Conservation (phyloP, 805 yeast genomes). For the Schwanniomyces occidentalis region DNA sequence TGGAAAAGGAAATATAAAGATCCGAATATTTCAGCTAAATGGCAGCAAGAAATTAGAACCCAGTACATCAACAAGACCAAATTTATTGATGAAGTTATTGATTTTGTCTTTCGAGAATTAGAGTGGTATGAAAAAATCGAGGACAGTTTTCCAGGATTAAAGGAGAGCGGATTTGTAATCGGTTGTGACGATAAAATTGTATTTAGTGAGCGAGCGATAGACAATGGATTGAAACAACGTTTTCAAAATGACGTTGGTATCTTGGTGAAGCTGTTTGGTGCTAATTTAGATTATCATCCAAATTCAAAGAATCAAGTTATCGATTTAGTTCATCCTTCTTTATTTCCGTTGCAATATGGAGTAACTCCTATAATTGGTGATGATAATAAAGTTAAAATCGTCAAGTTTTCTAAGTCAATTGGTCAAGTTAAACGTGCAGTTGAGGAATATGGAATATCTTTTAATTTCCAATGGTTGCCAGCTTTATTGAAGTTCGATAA, state of each 20-base stretch:
- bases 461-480: conserved; percentile 42
- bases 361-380: conserved; percentile 18
- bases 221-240: conserved; percentile 5
- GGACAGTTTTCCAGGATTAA: conserved; percentile 7
- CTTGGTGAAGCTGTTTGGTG: conserved; percentile 14
- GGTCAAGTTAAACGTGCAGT: conserved; percentile 13
- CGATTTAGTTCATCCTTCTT: conserved; percentile 43
- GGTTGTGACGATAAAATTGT: conserved; percentile 21
- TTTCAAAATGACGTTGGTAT: conserved; percentile 13
- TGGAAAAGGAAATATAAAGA: conserved; percentile 20
- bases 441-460: conserved; percentile 15
- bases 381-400: conserved; percentile 7
- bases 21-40: conserved; percentile 14
- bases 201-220: conserved; percentile 19
- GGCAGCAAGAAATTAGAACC: conserved; percentile 17
- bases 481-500: conserved; percentile 17
- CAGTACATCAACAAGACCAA: conserved; percentile 13
- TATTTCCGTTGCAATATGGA: conserved; percentile 35
- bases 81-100: conserved; percentile 18
- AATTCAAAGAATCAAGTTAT: conserved; percentile 35
- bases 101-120: conserved; percentile 29
- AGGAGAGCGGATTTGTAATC: conserved; percentile 12
- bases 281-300: conserved; percentile 37
- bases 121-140: conserved; percentile 24
- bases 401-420: conserved; percentile 10